Evolutionary conservation across 352 stramenopile species (phyloP), one percentile per base, ranked within the genome.

Genomic region (Phytophthora megakarya): DNA sequence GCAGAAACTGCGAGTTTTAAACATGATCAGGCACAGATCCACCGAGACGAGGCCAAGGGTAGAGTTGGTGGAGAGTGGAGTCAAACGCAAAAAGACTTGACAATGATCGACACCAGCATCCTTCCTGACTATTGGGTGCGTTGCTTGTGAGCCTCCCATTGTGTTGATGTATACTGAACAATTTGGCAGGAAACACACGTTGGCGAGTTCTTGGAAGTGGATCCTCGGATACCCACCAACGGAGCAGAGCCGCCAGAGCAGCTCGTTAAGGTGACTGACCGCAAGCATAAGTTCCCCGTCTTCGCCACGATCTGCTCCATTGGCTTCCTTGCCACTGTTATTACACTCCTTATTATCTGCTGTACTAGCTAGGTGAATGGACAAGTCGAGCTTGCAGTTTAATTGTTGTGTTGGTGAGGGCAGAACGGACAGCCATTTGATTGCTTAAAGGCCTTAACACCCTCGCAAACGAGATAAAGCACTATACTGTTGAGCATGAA

Each of bases 201-300:
- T 47, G 21, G 13, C 12, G 22, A 50, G 5, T n/a, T 55, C 21
- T 38, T 72, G 39, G 23, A 32, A 44, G 15, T 67, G 3, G 45
- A 77, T 45, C 47, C 56, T 22, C 70, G 71, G 0, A 76, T 90
- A 30, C 48, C 51, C 10, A 84, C 75, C 1, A 92, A 86, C 45
- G 80, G 70, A 18, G 82, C 57, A 33, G 70, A 92, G 11, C 50
- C 75, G 9, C 80, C 79, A 3, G 80, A 90, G 30, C 83, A 92
- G 50, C 71, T 92, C 30, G 80, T 92, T 49, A 92, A 92, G 46
- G 83, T 92, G 39, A 92, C 83, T 5, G 79, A 92, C 64, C 70
- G 76, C 13, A 71, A 71, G 18, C 83, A 92, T 64, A 77, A 79
- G 21, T 85, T 88, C 56, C 83, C 83, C 1, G 72, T 92, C 26